Conservation (phyloP, 2,329 filamentous ascomycete species). For the Sporothrix pseudoabietina region DNA sequence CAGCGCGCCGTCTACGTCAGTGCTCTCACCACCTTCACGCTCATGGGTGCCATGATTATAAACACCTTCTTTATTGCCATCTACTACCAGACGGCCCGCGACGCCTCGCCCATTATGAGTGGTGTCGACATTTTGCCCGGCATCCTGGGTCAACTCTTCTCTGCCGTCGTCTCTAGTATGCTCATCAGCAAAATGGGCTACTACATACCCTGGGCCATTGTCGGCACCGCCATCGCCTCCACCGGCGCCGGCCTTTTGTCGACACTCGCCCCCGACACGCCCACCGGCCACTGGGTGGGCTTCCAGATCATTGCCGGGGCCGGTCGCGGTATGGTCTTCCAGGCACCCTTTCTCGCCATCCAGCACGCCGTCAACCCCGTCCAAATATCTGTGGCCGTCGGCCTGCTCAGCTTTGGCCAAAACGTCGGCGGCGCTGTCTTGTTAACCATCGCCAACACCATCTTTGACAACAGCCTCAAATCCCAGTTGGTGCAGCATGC, state of each 20-base stretch:
- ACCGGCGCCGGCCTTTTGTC: slow-evolving; percentile 43
- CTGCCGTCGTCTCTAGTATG: slow-evolving; percentile 36
- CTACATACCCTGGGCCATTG: slow-evolving; percentile 43
- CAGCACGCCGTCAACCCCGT: slow-evolving; percentile 37
- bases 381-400: slow-evolving; percentile 37
- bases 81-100: slow-evolving; percentile 44
- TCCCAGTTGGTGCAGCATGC: background rate
- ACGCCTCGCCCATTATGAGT: slow-evolving; percentile 38
- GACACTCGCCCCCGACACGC: slow-evolving; percentile 38
- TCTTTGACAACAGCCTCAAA: slow-evolving; percentile 49
- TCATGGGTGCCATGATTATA: slow-evolving; percentile 37
- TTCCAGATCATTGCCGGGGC: slow-evolving; percentile 39
- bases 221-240: slow-evolving; percentile 39
- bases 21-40: slow-evolving; percentile 34
- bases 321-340: slow-evolving; percentile 38
- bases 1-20: slow-evolving; percentile 35
- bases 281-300: slow-evolving; percentile 41
- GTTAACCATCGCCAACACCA: slow-evolving; percentile 53
- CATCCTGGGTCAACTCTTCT: slow-evolving; percentile 36
- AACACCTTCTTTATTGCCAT: slow-evolving; percentile 42
- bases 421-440: slow-evolving; percentile 54
- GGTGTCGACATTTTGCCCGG: slow-evolving; percentile 40
- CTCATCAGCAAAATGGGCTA: slow-evolving; percentile 40
- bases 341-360: slow-evolving; percentile 38
- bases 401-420: slow-evolving; percentile 54